Evolutionary conservation across 305 asterid species (phyloP).

Genomic region (Euphrasia arctica): DNA sequence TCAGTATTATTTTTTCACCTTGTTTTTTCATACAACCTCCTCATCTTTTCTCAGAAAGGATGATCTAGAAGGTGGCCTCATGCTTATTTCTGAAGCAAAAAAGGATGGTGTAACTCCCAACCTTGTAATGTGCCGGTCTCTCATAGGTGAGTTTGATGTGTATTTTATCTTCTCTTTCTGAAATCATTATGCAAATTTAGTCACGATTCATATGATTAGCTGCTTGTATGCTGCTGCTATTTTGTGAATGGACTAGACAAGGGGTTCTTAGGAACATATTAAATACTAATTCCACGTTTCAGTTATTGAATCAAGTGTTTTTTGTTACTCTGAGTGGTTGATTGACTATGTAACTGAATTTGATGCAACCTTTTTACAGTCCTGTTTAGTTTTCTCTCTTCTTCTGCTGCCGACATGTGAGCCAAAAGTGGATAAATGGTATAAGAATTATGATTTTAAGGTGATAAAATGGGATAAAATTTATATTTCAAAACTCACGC

Average conservation of each 20-base stretch:
- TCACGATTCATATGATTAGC: conserved; percentile 16
- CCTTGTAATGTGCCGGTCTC: conserved; percentile 92
- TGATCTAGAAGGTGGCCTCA: conserved; percentile 78
- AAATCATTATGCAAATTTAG: conserved; percentile 21
- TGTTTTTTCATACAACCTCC: conserved; percentile 23
- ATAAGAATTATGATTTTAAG: conserved; percentile 1
- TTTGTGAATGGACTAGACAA: neutral
- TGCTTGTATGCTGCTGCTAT: conserved; percentile 11
- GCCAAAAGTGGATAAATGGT: neutral
- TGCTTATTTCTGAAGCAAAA: conserved; percentile 83
- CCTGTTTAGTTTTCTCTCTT: conserved; percentile 11
- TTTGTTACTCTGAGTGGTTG: conserved; percentile 12
- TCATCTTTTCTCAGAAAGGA: conserved; percentile 63
- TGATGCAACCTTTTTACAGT: conserved; percentile 8
- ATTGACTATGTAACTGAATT: conserved; percentile 14
- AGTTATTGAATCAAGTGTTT: neutral
- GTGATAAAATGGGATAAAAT: conserved; percentile 12
- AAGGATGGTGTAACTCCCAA: conserved; percentile 78
- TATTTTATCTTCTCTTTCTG: conserved; percentile 23
- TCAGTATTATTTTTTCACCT: conserved; percentile 18
- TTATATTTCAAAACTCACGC: conserved; percentile 4
- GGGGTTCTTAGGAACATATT: conserved; percentile 3
- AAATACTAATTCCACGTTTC: conserved; percentile 15
- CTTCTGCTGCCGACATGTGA: conserved; percentile 19
- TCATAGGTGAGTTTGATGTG: conserved; percentile 59